Conservation (phyloP, 163 green algal genomes). For the Chlorella variabilis region DNA sequence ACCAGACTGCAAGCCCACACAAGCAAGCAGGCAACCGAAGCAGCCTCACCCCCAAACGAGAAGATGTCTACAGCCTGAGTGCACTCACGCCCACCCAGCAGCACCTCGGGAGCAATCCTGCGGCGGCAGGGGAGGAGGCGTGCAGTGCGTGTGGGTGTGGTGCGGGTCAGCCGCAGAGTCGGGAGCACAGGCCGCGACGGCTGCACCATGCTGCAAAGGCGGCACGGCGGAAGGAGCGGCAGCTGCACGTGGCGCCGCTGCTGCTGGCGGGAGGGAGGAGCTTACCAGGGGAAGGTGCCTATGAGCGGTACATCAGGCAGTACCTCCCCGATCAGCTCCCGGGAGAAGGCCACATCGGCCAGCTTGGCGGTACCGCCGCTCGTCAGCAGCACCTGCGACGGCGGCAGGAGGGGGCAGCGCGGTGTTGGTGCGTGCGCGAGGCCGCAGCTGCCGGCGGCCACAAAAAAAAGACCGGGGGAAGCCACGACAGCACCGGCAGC, state of each 20-base stretch:
- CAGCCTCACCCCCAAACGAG: conserved; percentile 5
- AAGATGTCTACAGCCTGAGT: conserved; percentile 31
- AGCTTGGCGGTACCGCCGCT: conserved; percentile 47
- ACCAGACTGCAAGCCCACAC: no score
- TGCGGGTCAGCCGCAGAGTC: not conserved
- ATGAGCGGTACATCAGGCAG: conserved; percentile 16
- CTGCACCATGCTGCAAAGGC: no score
- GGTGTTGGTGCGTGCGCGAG: no score
- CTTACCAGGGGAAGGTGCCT: conserved; percentile 32
- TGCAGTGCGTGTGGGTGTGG: not conserved
- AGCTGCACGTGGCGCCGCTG: no score
- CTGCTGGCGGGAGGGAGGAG: no score
- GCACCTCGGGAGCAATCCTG: conserved; percentile 37
- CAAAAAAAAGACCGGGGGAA: not conserved
- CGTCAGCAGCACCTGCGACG: conserved; percentile 51
- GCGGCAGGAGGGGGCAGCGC: no score
- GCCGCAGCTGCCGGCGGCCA: no score
- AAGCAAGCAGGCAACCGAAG: no score
- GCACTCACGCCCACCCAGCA: conserved; percentile 10
- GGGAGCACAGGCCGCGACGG: no score
- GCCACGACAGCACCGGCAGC: not conserved
- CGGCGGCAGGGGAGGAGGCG: not conserved
- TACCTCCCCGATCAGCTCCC: conserved; percentile 1
- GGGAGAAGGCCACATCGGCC: conserved; percentile 50
- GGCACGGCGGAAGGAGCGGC: no score